phyloP scores from a whole-genome alignment of 495 filamentous ascomycete species.

The Tuber aestivum region DNA sequence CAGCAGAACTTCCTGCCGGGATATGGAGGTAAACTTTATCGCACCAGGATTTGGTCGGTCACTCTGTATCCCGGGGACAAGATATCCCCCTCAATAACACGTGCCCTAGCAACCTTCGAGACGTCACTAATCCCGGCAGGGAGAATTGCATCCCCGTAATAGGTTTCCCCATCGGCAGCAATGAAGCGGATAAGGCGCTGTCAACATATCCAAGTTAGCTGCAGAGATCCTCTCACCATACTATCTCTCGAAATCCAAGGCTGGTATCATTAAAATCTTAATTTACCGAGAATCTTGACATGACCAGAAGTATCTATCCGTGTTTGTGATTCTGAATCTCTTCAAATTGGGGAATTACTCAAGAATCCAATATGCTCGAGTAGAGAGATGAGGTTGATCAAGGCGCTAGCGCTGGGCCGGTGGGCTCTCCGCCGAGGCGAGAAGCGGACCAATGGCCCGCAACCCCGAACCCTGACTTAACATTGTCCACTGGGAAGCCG shows the following conservation, averaged over 20 bases:
- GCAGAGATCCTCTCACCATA: not conserved
- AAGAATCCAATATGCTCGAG: not conserved
- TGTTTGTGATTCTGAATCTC: not conserved
- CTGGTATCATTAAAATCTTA: not conserved
- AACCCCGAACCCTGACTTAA: not conserved
- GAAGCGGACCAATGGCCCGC: not conserved
- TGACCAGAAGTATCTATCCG: constrained; percentile 10
- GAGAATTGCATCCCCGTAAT: constrained; percentile 80
- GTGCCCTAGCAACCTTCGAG: constrained; percentile 59
- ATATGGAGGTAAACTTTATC: not conserved
- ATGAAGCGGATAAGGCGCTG: constrained; percentile 68
- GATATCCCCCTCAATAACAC: constrained; percentile 65
- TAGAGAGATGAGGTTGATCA: not conserved
- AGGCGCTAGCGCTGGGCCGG: not conserved
- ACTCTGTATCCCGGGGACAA: constrained; percentile 61
- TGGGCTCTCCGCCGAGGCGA: not conserved
- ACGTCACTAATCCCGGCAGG: constrained; percentile 62
- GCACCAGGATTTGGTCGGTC: constrained; percentile 55
- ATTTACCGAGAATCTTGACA: constrained; percentile 47
- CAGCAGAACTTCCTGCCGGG: constrained; percentile 1
- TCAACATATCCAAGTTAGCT: constrained; percentile 8
- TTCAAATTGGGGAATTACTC: not conserved
- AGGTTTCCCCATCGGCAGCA: constrained; percentile 64
- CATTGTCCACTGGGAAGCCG: not conserved
- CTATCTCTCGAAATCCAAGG: constrained; percentile 3